A percentile compares a stretch with the other conserved stretches of the same genome.
These are phyloP conservation scores for Aspergillus hortae DNA, from an alignment of 2,329 filamentous ascomycete genomes.

Conservation along the genomic window DNA sequence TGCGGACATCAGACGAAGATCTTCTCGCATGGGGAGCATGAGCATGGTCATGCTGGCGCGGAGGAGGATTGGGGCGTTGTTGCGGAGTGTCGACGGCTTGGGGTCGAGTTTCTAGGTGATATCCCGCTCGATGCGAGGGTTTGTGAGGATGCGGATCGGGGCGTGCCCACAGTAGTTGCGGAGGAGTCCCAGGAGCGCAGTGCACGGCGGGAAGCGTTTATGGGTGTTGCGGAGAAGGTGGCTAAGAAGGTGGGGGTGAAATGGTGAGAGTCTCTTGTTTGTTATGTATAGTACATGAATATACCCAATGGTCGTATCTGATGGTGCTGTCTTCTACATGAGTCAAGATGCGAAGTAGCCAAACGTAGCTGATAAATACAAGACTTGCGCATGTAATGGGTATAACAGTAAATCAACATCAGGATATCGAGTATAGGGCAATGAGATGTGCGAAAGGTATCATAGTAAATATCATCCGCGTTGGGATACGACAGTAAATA, in stretches of 20 bases:
- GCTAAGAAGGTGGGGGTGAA: conserved; percentile 42
- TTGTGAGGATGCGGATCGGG: conserved; percentile 80
- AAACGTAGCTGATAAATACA: too few species aligned
- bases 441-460: too few species aligned
- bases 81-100: conserved; percentile 66
- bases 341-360: too few species aligned
- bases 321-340: too few species aligned
- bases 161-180: conserved; percentile 84
- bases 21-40: conserved; percentile 54
- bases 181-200: conserved; percentile 64
- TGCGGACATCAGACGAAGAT: conserved; percentile 72
- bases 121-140: conserved; percentile 84
- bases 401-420: too few species aligned
- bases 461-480: too few species aligned
- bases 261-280: conserved; percentile 22
- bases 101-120: conserved; percentile 78
- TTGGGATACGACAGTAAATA: too few species aligned
- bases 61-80: conserved; percentile 58
- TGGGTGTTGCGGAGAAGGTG: conserved; percentile 61
- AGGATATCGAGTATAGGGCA: too few species aligned
- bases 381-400: too few species aligned
- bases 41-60: conserved; percentile 14
- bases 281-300: conserved; percentile 6
- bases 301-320: conserved; percentile 5
- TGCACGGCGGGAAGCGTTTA: conserved; percentile 67